These are phyloP conservation scores for Phycomyces blakesleeanus DNA, from an alignment of 192 early-diverging fungal genomes.

Conservation along the genomic window DNA sequence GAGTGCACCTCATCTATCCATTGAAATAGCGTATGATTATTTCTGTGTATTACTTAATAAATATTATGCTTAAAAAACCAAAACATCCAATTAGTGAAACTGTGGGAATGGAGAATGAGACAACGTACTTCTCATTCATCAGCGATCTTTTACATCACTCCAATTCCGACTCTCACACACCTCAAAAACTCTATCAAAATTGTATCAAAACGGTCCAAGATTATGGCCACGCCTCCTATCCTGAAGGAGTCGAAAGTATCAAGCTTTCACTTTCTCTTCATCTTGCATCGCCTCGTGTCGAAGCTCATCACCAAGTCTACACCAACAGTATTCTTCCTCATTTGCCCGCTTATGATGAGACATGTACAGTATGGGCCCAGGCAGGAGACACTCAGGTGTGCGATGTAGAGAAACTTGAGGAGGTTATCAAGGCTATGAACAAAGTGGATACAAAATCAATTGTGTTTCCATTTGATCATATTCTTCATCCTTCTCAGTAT, in stretches of 20 bases:
- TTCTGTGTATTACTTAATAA: neutral
- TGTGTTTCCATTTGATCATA: slow-evolving; percentile 60
- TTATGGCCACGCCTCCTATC: slow-evolving; percentile 28
- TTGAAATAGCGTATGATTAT: slow-evolving; percentile 71
- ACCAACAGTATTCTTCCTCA: slow-evolving; percentile 56
- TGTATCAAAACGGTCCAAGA: slow-evolving; percentile 47
- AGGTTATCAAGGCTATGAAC: slow-evolving; percentile 10
- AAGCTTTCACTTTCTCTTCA: slow-evolving; percentile 69
- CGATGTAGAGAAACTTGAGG: slow-evolving; percentile 39
- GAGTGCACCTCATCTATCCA: slow-evolving; percentile 61
- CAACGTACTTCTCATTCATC: slow-evolving; percentile 62
- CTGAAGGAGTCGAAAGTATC: slow-evolving; percentile 55
- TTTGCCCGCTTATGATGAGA: slow-evolving; percentile 43
- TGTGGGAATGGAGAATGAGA: slow-evolving; percentile 59
- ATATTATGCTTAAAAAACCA: neutral
- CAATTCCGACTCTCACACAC: slow-evolving; percentile 8
- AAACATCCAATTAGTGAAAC: slow-evolving; percentile 49
- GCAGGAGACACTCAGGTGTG: slow-evolving; percentile 71
- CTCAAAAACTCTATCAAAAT: slow-evolving; percentile 46
- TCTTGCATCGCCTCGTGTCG: slow-evolving; percentile 70
- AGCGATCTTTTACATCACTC: slow-evolving; percentile 39
- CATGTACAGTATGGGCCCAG: slow-evolving; percentile 65
- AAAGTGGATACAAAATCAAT: slow-evolving; percentile 1
- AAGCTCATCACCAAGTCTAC: slow-evolving; percentile 83
- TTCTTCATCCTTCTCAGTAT: slow-evolving; percentile 28